A percentile compares a stretch with the other conserved stretches of the same genome.
These are phyloP conservation scores for Jaltomata sinuosa DNA, from an alignment of 257 asterid species.

Conservation along the genomic window DNA sequence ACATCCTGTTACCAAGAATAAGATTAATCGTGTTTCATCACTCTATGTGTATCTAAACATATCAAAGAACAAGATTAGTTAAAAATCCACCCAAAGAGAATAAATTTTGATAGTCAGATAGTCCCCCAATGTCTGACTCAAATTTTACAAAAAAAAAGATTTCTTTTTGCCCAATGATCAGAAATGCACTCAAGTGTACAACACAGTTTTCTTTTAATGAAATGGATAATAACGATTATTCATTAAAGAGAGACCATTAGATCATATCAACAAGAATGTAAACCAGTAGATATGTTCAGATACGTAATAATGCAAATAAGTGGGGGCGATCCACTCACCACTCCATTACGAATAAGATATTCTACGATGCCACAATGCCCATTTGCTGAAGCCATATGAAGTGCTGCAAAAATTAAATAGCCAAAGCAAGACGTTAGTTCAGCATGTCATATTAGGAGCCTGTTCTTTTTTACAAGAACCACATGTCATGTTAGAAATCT, in stretches of 20 bases:
- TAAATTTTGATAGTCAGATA: not conserved
- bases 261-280: not conserved
- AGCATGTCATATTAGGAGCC: not conserved
- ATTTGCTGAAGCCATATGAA: constrained; percentile 97
- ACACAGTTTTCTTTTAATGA: not conserved
- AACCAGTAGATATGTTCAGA: not conserved
- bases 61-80: not conserved
- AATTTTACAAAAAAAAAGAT: not conserved
- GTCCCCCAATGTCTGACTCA: not conserved
- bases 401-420: constrained; percentile 40
- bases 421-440: not conserved
- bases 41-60: not conserved
- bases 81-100: not conserved
- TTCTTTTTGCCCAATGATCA: not conserved
- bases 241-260: not conserved
- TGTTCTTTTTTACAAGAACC: not conserved
- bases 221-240: not conserved
- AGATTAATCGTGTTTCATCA: not conserved
- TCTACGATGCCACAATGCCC: constrained; percentile 65
- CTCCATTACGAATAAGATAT: constrained; percentile 67
- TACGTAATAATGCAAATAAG: not conserved
- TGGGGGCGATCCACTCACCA: constrained; percentile 27
- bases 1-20: constrained; percentile 50
- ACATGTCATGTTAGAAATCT: not conserved
- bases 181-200: not conserved